Base-by-base conservation (phyloP, 306 rosid genomes). In the Quillaja saponaria region DNA sequence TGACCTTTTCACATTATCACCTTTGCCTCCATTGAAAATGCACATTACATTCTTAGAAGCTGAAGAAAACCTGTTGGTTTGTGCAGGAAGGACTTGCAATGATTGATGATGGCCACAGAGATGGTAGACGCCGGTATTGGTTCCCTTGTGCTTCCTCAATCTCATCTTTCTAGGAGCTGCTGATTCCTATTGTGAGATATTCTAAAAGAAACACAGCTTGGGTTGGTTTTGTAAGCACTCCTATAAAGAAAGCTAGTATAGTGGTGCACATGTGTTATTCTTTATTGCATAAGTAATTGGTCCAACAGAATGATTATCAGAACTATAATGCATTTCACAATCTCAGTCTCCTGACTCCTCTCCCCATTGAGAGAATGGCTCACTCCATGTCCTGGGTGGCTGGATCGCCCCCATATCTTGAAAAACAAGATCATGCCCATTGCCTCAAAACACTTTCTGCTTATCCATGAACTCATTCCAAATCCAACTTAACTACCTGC, bases 91-190 rank as follows among this genome's bases (percentile, higher is more conserved):
- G 99, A 63, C 95, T 92, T 72, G 96, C 95, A 37, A 86, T 92
- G 96, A 89, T 92, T 59, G 99, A 92, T 80, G 95, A 92, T 63
- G 99, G 99, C 58, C 96, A 92, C 50, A 85, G 76, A 80, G 99
- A 92, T 52, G 85, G 94, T 53, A 80, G 59, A 75, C 86, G 95
- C 17, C 79, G 86, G 37, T 86, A 89, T 59, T 92, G 99, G 99
- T 92, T 92, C 65, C 96, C 96, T 18, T 92, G 96, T 64, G 91
- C 84, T 35, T 89, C 95, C 61, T 79, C 95, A 48, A 83, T 86
- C 61, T 85, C 95, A 6, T 70, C 84, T 68, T 52, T 49, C 53
- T 77, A 18, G 86, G 73, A 41, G 76, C 68, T 40, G 76, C 68
- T 40, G 89, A 92, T 60, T 66, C 76, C 51, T 79, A 18, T 68